Conservation (phyloP, 805 yeast species). For the Hermanozyma aechmeae region DNA sequence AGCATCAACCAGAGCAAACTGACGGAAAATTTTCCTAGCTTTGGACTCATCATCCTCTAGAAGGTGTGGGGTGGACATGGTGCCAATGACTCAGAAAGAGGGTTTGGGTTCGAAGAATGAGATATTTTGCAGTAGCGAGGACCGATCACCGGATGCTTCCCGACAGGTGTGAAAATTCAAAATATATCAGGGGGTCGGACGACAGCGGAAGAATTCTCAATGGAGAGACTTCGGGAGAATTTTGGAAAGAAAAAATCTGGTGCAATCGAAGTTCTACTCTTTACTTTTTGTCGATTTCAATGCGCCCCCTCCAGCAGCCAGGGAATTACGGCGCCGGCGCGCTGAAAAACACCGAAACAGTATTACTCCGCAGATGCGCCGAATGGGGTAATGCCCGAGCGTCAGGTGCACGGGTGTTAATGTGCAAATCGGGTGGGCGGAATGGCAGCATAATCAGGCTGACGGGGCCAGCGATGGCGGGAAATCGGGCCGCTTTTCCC, state of each 20-base stretch:
- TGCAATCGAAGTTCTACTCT: not conserved
- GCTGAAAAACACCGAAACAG: no score
- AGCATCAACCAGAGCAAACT: slow-evolving; percentile 23
- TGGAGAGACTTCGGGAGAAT: not conserved
- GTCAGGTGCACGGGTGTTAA: not conserved
- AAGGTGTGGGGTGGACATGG: slow-evolving; percentile 10
- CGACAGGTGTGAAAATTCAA: no score
- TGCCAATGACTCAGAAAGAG: no score
- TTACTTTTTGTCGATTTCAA: no score
- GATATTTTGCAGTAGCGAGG: not conserved
- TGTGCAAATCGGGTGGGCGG: slow-evolving; percentile 1
- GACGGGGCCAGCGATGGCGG: no score
- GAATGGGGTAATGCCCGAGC: no score
- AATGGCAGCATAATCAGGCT: no score
- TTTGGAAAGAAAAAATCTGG: not conserved
- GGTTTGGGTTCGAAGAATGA: not conserved
- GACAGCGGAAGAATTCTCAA: slow-evolving; percentile 1
- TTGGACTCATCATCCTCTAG: no score
- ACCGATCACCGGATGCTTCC: not conserved
- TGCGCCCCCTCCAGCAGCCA: no score
- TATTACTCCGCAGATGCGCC: no score
- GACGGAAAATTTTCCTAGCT: slow-evolving; percentile 25
- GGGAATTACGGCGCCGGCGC: no score
- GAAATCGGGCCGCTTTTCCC: not conserved
- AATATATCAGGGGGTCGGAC: no score